Evolutionary conservation across 2,329 filamentous ascomycete genomes (phyloP).

Genomic region (Tricladium varicosporioides): DNA sequence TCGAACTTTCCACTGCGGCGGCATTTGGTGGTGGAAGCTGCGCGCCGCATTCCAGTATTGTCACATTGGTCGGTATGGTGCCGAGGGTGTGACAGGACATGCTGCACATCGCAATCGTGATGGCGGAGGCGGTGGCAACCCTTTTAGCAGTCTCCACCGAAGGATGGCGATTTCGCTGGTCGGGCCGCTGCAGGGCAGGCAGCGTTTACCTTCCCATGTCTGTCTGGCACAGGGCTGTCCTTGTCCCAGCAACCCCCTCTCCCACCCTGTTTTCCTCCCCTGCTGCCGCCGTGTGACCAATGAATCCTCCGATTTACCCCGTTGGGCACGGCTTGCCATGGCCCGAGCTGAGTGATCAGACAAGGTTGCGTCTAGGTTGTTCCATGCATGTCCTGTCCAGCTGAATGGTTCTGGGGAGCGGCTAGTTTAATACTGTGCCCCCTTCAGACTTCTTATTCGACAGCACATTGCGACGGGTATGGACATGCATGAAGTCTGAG

Average conservation of each 20-base stretch:
- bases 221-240: constrained; percentile 3
- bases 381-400: constrained; percentile 16
- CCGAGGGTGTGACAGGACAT: no score
- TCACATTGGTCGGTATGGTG: no score
- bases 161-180: constrained; percentile 21
- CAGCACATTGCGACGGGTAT: not conserved
- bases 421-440: no score
- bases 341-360: constrained; percentile 13
- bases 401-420: constrained; percentile 23
- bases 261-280: not conserved
- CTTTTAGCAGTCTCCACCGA: no score
- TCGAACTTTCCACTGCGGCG: no score
- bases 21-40: no score
- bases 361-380: not conserved
- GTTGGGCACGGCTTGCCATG: not conserved
- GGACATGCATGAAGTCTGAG: constrained; percentile 7
- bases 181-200: constrained; percentile 31
- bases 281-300: not conserved
- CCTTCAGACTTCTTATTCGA: not conserved
- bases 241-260: not conserved
- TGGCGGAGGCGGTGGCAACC: no score
- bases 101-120: no score
- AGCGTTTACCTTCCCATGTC: constrained; percentile 6
- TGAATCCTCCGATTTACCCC: not conserved
- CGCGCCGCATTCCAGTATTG: no score